Evolutionary conservation across 2,329 filamentous ascomycete species (phyloP).

Genomic region (Aureobasidium sp.): DNA sequence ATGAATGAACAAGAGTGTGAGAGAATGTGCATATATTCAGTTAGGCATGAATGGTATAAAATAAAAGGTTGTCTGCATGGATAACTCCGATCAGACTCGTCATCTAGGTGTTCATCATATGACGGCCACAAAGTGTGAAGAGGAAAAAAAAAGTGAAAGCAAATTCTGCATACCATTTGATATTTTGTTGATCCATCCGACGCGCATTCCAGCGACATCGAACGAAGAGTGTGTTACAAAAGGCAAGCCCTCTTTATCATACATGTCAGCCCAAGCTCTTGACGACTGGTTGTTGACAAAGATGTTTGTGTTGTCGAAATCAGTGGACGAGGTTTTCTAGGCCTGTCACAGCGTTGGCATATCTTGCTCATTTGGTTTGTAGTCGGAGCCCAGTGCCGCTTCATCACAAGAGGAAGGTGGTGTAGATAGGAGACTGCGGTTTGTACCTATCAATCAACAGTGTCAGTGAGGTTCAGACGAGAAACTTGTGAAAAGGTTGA

Average conservation of each 20-base stretch:
- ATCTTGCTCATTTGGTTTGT: conserved; percentile 17
- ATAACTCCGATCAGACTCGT: conserved; percentile 33
- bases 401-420: conserved; percentile 17
- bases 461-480: conserved; percentile 9
- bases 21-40: conserved; percentile 13
- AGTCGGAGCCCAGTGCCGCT: conserved; percentile 22
- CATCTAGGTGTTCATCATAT: conserved; percentile 31
- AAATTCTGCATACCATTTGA: conserved; percentile 12
- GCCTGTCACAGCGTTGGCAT: conserved; percentile 31
- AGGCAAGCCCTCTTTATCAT: conserved; percentile 5
- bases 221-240: not conserved
- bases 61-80: conserved; percentile 30
- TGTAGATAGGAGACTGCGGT: not conserved
- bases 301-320: conserved; percentile 15
- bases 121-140: conserved; percentile 14
- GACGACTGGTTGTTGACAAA: not conserved
- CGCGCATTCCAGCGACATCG: not conserved
- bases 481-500: conserved; percentile 4
- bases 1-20: conserved; percentile 17
- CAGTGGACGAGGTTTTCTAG: conserved; percentile 39
- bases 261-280: conserved; percentile 12
- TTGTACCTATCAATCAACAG: conserved; percentile 15
- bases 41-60: conserved; percentile 30
- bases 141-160: conserved; percentile 11
- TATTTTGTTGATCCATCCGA: not conserved